Conservation (phyloP, 805 yeast genomes). For the Candida endomychidarum region DNA sequence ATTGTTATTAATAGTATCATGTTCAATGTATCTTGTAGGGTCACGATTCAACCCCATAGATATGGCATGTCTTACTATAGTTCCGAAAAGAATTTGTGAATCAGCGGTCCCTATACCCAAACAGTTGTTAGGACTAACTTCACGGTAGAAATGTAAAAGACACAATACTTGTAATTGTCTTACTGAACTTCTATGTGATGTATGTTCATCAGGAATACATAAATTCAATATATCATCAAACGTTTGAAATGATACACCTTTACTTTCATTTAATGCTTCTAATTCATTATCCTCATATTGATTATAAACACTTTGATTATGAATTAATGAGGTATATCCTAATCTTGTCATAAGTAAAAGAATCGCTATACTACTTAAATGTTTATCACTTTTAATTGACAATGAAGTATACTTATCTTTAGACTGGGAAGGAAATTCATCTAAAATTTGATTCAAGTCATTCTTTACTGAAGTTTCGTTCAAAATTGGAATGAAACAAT, state of each 20-base stretch:
- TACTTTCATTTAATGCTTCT: slow-evolving; percentile 30
- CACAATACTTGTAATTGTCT: slow-evolving; percentile 36
- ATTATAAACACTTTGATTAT: slow-evolving; percentile 29
- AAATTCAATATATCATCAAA: slow-evolving; percentile 31
- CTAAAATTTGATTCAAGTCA: slow-evolving; percentile 28
- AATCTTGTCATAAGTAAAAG: slow-evolving; percentile 30
- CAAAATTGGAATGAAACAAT: slow-evolving; percentile 38
- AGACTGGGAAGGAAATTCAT: slow-evolving; percentile 20
- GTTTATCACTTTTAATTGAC: slow-evolving; percentile 29
- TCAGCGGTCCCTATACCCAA: slow-evolving; percentile 43
- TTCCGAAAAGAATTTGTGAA: slow-evolving; percentile 37
- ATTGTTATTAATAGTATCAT: slow-evolving; percentile 29
- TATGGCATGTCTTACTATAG: slow-evolving; percentile 37
- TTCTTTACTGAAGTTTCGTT: slow-evolving; percentile 27
- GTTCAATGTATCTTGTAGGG: slow-evolving; percentile 31
- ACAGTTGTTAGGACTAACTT: slow-evolving; percentile 42
- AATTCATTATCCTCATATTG: slow-evolving; percentile 28
- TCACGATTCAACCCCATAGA: slow-evolving; percentile 43
- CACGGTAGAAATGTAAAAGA: slow-evolving; percentile 33
- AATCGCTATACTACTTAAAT: slow-evolving; percentile 30
- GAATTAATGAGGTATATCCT: slow-evolving; percentile 40
- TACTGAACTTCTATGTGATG: slow-evolving; percentile 31
- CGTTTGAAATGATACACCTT: slow-evolving; percentile 25
- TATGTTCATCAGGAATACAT: slow-evolving; percentile 34
- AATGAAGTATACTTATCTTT: slow-evolving; percentile 22